These are phyloP conservation scores for Phytophthora sp. DNA, from an alignment of 352 stramenopile species.

Conservation along the genomic window DNA sequence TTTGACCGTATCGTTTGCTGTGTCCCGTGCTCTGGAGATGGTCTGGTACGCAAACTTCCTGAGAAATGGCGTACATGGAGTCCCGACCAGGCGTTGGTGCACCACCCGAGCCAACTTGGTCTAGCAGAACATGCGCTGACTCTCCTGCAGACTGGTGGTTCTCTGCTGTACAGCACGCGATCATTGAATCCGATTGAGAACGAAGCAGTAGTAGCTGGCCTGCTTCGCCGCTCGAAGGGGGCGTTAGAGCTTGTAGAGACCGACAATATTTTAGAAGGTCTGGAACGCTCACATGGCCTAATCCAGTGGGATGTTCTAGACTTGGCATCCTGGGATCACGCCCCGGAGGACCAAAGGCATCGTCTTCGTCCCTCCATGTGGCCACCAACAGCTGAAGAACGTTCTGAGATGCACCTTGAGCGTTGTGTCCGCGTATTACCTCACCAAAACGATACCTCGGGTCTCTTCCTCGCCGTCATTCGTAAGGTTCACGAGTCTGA, in stretches of 20 bases:
- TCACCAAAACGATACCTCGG: slow-evolving; percentile 98
- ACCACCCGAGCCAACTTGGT: slow-evolving; percentile 76
- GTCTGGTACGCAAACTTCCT: slow-evolving; percentile 76
- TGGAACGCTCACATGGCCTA: slow-evolving; percentile 52
- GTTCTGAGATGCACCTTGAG: slow-evolving; percentile 75
- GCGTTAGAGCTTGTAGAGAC: slow-evolving; percentile 72
- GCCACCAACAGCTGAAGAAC: slow-evolving; percentile 66
- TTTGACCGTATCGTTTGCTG: slow-evolving; percentile 86
- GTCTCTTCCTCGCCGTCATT: slow-evolving; percentile 98
- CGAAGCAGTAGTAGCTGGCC: slow-evolving; percentile 82
- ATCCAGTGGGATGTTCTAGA: slow-evolving; percentile 69
- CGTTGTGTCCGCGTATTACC: slow-evolving; percentile 95
- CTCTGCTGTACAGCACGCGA: slow-evolving; percentile 76
- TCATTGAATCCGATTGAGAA: slow-evolving; percentile 87
- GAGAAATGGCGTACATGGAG: slow-evolving; percentile 85
- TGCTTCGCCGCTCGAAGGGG: slow-evolving; percentile 58
- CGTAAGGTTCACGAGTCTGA: slow-evolving; percentile 63
- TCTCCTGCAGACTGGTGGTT: slow-evolving; percentile 56
- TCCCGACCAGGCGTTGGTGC: slow-evolving; percentile 48
- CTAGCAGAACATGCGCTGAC: slow-evolving; percentile 76
- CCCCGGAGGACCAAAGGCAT: slow-evolving; percentile 57
- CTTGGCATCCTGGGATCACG: slow-evolving; percentile 60
- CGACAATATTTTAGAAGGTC: slow-evolving; percentile 36
- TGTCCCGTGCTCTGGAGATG: slow-evolving; percentile 82
- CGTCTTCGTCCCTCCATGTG: slow-evolving; percentile 85